Evolutionary conservation across 192 early-diverging fungal genomes (phyloP).

Genomic region (Dissophora globulifera): DNA sequence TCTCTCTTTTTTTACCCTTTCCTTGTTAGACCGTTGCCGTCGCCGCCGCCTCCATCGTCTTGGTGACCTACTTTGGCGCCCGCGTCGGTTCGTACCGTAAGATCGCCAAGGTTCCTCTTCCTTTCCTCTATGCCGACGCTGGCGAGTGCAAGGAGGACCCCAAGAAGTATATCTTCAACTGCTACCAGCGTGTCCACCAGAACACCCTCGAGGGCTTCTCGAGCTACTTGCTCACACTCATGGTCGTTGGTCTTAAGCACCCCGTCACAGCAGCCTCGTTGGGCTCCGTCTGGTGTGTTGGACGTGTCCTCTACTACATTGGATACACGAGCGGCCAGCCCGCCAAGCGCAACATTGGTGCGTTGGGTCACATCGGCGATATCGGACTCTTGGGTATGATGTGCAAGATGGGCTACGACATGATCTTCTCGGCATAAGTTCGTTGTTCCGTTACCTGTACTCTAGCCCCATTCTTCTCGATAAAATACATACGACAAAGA

Average conservation of each 20-base stretch:
- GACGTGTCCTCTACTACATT: conserved; percentile 62
- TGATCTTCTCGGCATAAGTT: conserved; percentile 13
- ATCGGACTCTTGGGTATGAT: conserved; percentile 58
- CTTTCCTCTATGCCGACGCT: conserved; percentile 69
- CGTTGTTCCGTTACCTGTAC: no score
- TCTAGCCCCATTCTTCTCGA: no score
- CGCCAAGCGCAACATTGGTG: conserved; percentile 58
- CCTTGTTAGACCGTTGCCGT: conserved; percentile 43
- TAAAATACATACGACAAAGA: no score
- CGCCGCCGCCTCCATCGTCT: conserved; percentile 38
- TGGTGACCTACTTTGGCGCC: conserved; percentile 58
- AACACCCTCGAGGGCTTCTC: conserved; percentile 75
- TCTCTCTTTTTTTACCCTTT: not conserved
- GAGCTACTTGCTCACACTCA: conserved; percentile 54
- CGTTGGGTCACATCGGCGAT: conserved; percentile 63
- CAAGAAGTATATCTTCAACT: conserved; percentile 80
- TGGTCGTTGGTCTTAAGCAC: conserved; percentile 62
- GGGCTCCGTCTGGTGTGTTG: conserved; percentile 62
- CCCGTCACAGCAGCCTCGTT: conserved; percentile 62
- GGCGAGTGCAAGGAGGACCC: conserved; percentile 67
- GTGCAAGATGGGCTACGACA: conserved; percentile 47
- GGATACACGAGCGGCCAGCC: conserved; percentile 72
- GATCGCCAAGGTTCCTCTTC: conserved; percentile 72
- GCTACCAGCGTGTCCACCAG: conserved; percentile 69
- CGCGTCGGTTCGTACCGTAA: conserved; percentile 64